Evolutionary conservation across 345 rosid genomes (phyloP).

Genomic region (Citrus inodora): DNA sequence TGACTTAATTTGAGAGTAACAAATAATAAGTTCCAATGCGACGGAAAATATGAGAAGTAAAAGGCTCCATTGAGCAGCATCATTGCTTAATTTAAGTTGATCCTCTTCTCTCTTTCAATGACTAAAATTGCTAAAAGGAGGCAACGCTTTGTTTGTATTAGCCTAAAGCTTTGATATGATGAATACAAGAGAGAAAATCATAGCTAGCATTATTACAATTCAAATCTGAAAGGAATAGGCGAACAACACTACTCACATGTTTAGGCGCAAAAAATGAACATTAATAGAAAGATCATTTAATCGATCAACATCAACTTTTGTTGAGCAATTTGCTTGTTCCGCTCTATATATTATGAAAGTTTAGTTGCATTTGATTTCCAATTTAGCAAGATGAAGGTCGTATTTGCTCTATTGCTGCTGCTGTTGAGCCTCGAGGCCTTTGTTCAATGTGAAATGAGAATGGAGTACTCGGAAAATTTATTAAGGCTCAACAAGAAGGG

Average conservation of each 20-base stretch:
- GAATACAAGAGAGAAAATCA: neutral
- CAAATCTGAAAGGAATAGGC: neutral
- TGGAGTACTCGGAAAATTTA: neutral
- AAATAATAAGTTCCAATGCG: neutral
- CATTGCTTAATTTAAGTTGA: neutral
- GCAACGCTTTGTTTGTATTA: neutral
- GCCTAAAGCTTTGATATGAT: neutral
- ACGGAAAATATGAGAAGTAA: neutral
- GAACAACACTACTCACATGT: neutral
- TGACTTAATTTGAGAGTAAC: neutral
- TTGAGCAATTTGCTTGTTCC: neutral
- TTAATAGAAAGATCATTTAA: neutral
- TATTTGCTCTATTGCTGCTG: neutral
- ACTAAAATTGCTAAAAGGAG: neutral
- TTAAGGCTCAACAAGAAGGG: conserved; percentile 1
- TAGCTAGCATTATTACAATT: neutral
- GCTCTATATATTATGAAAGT: neutral
- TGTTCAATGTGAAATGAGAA: neutral
- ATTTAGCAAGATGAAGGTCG: neutral
- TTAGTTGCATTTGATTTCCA: neutral
- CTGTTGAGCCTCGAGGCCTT: neutral
- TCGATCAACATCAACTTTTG: neutral
- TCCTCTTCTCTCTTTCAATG: neutral
- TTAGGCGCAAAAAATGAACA: too few species aligned
- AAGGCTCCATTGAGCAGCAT: neutral